phyloP scores from a whole-genome alignment of 768 basidiomycete genomes.

The Cystobasidium tubakii region DNA sequence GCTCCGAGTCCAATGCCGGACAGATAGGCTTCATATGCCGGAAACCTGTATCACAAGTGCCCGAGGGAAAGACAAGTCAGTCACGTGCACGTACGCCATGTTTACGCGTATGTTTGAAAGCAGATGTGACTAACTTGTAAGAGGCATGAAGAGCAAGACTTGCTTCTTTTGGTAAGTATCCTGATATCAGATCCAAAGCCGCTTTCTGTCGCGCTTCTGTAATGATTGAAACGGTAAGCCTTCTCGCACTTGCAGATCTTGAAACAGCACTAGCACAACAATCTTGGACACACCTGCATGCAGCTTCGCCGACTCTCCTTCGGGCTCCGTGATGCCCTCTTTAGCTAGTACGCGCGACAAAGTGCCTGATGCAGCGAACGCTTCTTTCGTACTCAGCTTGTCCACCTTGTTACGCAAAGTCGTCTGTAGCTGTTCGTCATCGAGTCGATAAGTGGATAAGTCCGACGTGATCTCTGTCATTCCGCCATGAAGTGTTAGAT shows the following conservation, averaged over 20 bases:
- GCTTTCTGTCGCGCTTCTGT: constrained; percentile 30
- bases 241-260: neutral
- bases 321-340: constrained; percentile 9
- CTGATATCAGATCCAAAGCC: constrained; percentile 21
- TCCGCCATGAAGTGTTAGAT: no score
- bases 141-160: neutral
- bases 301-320: neutral
- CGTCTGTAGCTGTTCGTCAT: neutral
- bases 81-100: neutral
- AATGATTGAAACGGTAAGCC: neutral
- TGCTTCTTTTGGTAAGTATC: constrained; percentile 24
- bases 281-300: constrained; percentile 15
- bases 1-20: neutral
- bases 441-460: constrained; percentile 24
- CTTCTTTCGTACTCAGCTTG: constrained; percentile 4
- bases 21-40: constrained; percentile 14
- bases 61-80: neutral
- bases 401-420: neutral
- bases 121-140: neutral
- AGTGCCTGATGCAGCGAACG: neutral
- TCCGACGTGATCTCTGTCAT: constrained; percentile 2
- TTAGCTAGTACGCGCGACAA: constrained; percentile 13
- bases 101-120: neutral
- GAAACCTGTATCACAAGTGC: constrained; percentile 13
- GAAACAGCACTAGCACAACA: neutral